These are phyloP conservation scores for Pseudonitzschia pungens DNA, from an alignment of 108 stramenopile species.

Conservation along the genomic window DNA sequence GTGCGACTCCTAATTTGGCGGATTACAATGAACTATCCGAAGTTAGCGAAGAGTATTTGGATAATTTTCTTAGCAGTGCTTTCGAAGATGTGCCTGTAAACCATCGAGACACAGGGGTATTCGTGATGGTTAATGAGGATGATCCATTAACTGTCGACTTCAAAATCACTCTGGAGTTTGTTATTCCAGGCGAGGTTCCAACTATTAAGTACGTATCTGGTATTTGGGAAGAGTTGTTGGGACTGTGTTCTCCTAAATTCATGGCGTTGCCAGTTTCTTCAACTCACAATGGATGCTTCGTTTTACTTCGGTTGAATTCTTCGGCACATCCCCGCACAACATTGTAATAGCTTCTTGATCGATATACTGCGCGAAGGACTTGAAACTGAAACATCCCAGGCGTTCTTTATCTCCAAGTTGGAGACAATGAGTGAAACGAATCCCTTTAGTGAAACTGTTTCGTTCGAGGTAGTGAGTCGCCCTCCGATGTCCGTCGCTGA, in stretches of 20 bases:
- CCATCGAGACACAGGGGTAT: constrained; percentile 13
- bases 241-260: neutral
- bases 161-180: constrained; percentile 2
- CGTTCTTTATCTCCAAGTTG: constrained; percentile 15
- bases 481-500: constrained; percentile 11
- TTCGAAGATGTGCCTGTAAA: constrained; percentile 12
- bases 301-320: neutral
- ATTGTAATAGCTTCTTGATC: constrained; percentile 3
- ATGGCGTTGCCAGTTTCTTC: neutral
- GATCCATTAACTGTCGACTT: constrained; percentile 25
- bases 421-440: constrained; percentile 25
- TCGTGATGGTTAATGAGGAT: constrained; percentile 7
- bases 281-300: neutral
- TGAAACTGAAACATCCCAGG: constrained; percentile 7
- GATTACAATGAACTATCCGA: constrained; percentile 32
- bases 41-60: constrained; percentile 18
- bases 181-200: constrained; percentile 36
- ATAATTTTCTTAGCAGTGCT: constrained; percentile 6
- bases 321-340: neutral
- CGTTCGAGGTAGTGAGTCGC: constrained; percentile 14
- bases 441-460: constrained; percentile 22
- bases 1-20: constrained; percentile 12
- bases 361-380: constrained; percentile 8
- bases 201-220: constrained; percentile 10
- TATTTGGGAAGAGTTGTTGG: neutral